Evolutionary conservation across 163 green algal genomes (phyloP), one percentile per base, ranked within the genome.

Genomic region (Scenedesmus sp.): DNA sequence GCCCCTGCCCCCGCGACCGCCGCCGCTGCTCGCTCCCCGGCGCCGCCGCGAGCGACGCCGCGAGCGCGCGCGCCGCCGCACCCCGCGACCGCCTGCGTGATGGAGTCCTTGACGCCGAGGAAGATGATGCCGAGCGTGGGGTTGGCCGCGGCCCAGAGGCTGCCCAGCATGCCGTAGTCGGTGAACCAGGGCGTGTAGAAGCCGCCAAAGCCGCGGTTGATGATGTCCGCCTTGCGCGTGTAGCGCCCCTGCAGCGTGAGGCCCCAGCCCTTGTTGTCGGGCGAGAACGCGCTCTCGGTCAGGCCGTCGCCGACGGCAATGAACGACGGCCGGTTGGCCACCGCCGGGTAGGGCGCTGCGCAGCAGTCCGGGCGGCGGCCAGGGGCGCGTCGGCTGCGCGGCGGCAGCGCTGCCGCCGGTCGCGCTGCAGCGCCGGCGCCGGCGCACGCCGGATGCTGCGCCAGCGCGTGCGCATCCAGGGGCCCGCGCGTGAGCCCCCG

Each of bases 191-290:
- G 39, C 26, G 75, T 83, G 75, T 57, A 77, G 45, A 64, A 83
- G 44, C 64, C 75, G 44, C 64, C 75, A 70, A 73, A 82, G 18
- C 75, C 75, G 36, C 75, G 60, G 36, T 81, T 81, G 2, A 81
- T 31, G 11, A 81, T 26, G 64, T 81, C 74, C 10, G 62, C 74
- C 72, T 80, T 80, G n/a, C 74, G 62, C n/a, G 42, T 18, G 34
- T 81, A 81, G 11, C 45, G 34, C 51, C 50, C 28, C 50, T 67
- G 60, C 74, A 81, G n/a, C 62, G 54, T 47, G 31, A 65, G 26
- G 0, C 62, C 74, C 62, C 62, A 81, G 31, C 74, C 74, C 15
- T 48, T 60, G 62, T 74, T 24, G 31, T 58, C 47, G 26, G 3
- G 47, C 11, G 36, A 54, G 36, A 81, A 81, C 1, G 50, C 63